Evolutionary conservation across 140 eudicot genomes (phyloP).

Genomic region (Ambrosia hybrid): DNA sequence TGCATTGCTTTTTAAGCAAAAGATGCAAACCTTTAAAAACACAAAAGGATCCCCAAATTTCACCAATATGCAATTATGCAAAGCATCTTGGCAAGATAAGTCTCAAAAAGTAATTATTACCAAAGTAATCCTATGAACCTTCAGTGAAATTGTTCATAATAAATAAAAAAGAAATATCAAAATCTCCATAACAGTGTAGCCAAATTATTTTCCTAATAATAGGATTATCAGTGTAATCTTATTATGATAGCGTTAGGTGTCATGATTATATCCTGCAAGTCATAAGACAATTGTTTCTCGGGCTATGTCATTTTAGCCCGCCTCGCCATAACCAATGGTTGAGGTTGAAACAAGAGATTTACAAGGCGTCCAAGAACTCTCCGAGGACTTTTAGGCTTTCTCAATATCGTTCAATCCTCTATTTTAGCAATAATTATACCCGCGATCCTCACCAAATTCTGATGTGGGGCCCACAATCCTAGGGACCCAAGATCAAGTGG

Average conservation of each 20-base stretch:
- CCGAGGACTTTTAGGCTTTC: not conserved
- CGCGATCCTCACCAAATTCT: not conserved
- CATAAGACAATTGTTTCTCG: too few species aligned
- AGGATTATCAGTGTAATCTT: not conserved
- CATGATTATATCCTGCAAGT: not conserved
- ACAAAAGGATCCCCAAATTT: conserved; percentile 25
- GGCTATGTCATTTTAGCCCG: too few species aligned
- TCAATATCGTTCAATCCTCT: too few species aligned
- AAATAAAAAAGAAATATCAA: not conserved
- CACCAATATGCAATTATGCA: conserved; percentile 19
- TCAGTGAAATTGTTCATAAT: not conserved
- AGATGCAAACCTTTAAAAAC: conserved; percentile 8
- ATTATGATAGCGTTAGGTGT: not conserved
- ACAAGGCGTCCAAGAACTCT: not conserved
- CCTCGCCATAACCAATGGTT: too few species aligned
- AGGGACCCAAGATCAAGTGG: conserved; percentile 13
- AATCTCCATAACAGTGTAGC: not conserved
- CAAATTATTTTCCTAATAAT: not conserved
- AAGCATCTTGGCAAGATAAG: conserved; percentile 4
- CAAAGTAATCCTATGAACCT: not conserved
- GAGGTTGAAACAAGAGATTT: not conserved
- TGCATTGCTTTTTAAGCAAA: conserved; percentile 40
- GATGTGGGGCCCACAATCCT: not conserved
- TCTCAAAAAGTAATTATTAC: not conserved
- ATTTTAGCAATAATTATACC: too few species aligned